Evolutionary conservation across 2,329 filamentous ascomycete genomes (phyloP), one percentile per base, ranked within the genome.

Genomic region (Alternaria consortialis): DNA sequence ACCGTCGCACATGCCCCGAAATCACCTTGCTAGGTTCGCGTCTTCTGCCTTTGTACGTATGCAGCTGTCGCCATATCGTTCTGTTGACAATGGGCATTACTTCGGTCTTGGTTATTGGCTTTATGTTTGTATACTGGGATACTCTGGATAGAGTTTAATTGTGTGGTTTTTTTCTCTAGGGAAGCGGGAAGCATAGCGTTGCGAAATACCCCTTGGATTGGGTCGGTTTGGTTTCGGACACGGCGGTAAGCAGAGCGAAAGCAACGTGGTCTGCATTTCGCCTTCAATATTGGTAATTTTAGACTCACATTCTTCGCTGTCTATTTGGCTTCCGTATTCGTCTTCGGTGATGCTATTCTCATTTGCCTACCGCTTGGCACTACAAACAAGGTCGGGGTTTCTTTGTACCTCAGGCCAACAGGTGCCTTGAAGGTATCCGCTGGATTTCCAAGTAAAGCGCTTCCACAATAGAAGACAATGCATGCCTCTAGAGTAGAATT

Each of bases 161-260:
- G 40, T 48, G 46, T 39, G 17, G 23, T 34, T 36, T 20, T 46
- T 27, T 51, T 46, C 23, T 55, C 40, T 54, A 43, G 36, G 36
- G 20, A 42, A 23, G 44, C 17, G 40, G 53, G 55, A 48, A 56
- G 62, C 62, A 64, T 64, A 64, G 58, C 62, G 52, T 62, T 64
- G 58, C 62, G 55, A 51, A 47, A 62, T 61, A 54, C 58, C 54
- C 53, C 51, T 50, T 50, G 52, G 52, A 25, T 53, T 56, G 37
- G 48, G 43, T 50, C 11, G 13, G 43, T 31, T 42, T 53, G 58
- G 51, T 39, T 55, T 53, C 42, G 48, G 37, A 56, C 37, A 44
- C 32, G 31, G 40, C 31, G 42, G 27, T 53, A 46, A 37, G 56
- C 50, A 44, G 25, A 25, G 50, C 23, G 48, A 54, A 44, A 51